A percentile compares a stretch with the other conserved stretches of the same genome.
phyloP scores from a whole-genome alignment of 345 rosid genomes.

The Eucalyptus pauciflora region DNA sequence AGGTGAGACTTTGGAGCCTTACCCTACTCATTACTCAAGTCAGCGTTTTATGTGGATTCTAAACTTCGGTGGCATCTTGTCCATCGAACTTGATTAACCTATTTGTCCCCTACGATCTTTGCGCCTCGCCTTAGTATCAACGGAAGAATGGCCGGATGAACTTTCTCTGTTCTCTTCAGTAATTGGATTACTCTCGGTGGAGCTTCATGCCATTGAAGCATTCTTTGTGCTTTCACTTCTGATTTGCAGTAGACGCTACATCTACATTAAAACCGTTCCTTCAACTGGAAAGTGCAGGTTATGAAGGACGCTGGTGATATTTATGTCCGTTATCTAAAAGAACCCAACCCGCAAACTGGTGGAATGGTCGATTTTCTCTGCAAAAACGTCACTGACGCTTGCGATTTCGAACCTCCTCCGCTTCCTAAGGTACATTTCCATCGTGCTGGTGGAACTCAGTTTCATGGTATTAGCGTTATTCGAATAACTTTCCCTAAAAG shows the following conservation, averaged over 20 bases:
- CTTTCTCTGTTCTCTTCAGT: neutral
- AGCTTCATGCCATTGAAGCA: neutral
- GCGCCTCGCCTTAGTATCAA: neutral
- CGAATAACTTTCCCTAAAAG: neutral
- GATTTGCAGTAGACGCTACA: neutral
- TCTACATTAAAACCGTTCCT: neutral
- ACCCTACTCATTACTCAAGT: neutral
- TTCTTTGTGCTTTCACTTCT: neutral
- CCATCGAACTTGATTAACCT: neutral
- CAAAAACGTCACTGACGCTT: slow-evolving; percentile 54
- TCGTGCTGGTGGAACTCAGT: neutral
- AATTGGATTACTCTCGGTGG: neutral
- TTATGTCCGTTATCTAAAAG: too few relatives aligned
- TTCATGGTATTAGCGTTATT: neutral
- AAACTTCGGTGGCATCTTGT: neutral
- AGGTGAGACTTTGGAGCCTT: slow-evolving; percentile 24
- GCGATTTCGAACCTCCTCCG: slow-evolving; percentile 60
- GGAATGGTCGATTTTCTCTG: slow-evolving; percentile 57
- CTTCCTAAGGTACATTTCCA: slow-evolving; percentile 54
- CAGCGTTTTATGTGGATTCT: neutral
- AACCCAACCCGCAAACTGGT: neutral
- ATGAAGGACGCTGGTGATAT: neutral
- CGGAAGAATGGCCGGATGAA: neutral
- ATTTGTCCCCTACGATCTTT: neutral
- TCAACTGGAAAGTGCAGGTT: slow-evolving; percentile 37